Conservation (phyloP, 345 rosid species). For the Salix purpurea region DNA sequence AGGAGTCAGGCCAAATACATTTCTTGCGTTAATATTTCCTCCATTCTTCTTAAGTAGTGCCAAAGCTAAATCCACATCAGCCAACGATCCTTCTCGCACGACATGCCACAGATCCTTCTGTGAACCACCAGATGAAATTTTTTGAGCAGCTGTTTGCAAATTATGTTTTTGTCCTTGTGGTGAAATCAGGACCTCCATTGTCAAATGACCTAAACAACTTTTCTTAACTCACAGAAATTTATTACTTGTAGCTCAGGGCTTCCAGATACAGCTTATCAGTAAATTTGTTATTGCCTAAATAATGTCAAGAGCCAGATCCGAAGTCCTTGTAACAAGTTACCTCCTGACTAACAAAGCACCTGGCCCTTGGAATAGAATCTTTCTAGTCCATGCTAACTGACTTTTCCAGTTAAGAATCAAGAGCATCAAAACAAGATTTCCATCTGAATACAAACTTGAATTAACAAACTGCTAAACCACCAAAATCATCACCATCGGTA, state of each 20-base stretch:
- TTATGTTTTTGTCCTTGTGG: slow-evolving; percentile 60
- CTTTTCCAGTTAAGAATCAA: slow-evolving; percentile 6
- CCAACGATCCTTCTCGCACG: slow-evolving; percentile 74
- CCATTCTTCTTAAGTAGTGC: slow-evolving; percentile 71
- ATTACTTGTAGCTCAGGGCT: neutral
- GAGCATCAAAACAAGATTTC: slow-evolving; percentile 1
- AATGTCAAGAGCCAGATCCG: slow-evolving; percentile 10
- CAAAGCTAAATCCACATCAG: slow-evolving; percentile 72
- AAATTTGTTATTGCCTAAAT: slow-evolving; percentile 1
- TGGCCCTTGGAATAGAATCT: slow-evolving; percentile 12
- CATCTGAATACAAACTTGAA: neutral
- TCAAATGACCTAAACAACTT: slow-evolving; percentile 11
- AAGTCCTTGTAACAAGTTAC: slow-evolving; percentile 1
- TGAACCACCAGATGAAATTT: slow-evolving; percentile 32
- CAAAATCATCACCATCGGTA: slow-evolving; percentile 26
- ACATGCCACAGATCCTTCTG: slow-evolving; percentile 76
- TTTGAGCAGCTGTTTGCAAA: slow-evolving; percentile 45
- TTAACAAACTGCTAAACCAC: slow-evolving; percentile 17
- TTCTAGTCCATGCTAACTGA: slow-evolving; percentile 22
- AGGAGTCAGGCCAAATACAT: slow-evolving; percentile 72
- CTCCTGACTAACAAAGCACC: slow-evolving; percentile 8
- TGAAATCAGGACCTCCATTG: slow-evolving; percentile 53
- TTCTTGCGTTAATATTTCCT: slow-evolving; percentile 69
- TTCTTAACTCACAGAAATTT: slow-evolving; percentile 3
- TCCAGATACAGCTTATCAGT: slow-evolving; percentile 6